Evolutionary conservation across 2,329 filamentous ascomycete genomes (phyloP).

Genomic region (Apiospora saccharicola): DNA sequence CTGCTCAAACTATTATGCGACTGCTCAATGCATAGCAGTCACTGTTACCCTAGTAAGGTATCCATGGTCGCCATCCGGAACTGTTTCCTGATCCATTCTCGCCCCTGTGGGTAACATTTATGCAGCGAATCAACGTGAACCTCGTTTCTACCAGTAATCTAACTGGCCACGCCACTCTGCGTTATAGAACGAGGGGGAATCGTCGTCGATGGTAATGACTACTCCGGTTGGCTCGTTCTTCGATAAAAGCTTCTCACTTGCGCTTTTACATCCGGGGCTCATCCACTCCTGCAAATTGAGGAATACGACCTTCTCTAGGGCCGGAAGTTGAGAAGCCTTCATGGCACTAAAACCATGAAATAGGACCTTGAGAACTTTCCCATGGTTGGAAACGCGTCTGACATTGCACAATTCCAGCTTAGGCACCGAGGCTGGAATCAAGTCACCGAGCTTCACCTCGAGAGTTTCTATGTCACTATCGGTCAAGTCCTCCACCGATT

Average conservation of each 20-base stretch:
- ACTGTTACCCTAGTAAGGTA: too few species aligned
- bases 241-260: neutral
- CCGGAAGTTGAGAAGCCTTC: neutral
- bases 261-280: neutral
- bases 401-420: neutral
- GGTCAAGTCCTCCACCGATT: neutral
- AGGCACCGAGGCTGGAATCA: neutral
- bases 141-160: too few species aligned
- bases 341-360: neutral
- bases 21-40: too few species aligned
- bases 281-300: neutral
- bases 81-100: too few species aligned
- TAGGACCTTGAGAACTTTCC: neutral
- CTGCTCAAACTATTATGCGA: too few species aligned
- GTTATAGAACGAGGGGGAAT: too few species aligned
- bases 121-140: too few species aligned
- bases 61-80: too few species aligned
- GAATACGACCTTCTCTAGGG: neutral
- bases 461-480: neutral
- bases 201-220: neutral
- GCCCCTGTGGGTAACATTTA: too few species aligned
- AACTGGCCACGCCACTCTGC: too few species aligned
- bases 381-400: too few species aligned
- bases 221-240: neutral
- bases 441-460: neutral